Evolutionary conservation across 768 basidiomycete genomes (phyloP).

Genomic region (Boletales sp.): DNA sequence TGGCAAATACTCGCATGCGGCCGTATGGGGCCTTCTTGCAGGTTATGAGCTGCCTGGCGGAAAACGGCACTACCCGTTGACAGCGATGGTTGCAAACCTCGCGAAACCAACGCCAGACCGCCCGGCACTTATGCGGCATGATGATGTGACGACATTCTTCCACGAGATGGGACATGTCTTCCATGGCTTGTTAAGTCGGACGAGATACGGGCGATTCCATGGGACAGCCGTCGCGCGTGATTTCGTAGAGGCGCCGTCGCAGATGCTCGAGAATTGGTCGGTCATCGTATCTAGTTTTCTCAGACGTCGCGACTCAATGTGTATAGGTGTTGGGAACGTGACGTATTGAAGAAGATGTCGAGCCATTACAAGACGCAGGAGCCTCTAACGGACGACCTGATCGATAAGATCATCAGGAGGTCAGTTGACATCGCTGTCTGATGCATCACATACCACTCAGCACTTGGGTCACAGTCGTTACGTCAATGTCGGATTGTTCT

Average conservation of each 20-base stretch:
- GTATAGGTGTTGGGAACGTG: constrained; percentile 76
- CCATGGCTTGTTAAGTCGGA: constrained; percentile 65
- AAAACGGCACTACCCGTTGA: constrained; percentile 64
- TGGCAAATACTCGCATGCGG: constrained; percentile 82
- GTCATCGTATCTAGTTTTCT: constrained; percentile 1
- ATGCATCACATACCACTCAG: neutral
- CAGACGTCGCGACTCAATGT: neutral
- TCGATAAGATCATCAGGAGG: constrained; percentile 80
- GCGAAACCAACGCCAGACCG: constrained; percentile 79
- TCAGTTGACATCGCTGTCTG: constrained; percentile 19
- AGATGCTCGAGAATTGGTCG: constrained; percentile 91
- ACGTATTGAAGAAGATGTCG: constrained; percentile 73
- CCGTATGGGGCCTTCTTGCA: constrained; percentile 73
- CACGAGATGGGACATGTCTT: constrained; percentile 85
- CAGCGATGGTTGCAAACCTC: constrained; percentile 89
- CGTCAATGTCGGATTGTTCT: constrained; percentile 79
- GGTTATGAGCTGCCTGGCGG: constrained; percentile 59
- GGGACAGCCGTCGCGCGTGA: constrained; percentile 78
- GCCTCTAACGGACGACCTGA: constrained; percentile 62
- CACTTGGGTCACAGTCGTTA: constrained; percentile 47
- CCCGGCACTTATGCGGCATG: constrained; percentile 85
- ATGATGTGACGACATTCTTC: constrained; percentile 88
- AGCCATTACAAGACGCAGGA: constrained; percentile 74
- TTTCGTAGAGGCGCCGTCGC: constrained; percentile 89
- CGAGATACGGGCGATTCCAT: constrained; percentile 74